Base-by-base conservation (phyloP, 768 basidiomycete species). In the Auriscalpium orientale region DNA sequence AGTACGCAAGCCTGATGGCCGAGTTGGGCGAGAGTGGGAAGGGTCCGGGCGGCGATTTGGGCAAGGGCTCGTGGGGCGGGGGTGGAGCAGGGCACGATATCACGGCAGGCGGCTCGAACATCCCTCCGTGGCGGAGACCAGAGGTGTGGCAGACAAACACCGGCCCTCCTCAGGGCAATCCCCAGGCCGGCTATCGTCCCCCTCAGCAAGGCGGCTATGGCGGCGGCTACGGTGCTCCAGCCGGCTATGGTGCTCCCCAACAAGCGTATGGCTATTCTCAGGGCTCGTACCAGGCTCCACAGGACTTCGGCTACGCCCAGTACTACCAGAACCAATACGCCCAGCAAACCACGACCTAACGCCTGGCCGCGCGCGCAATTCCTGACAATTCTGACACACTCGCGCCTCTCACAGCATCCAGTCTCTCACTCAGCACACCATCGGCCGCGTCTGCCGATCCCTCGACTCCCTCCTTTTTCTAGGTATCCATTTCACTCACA, bases 1-100 rank as follows among this genome's bases (percentile, higher is more conserved):
- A 99, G 75, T 98, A 98, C 65, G 93, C 93, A 43, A 93, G 83
- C 64, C 74, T 99, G 61, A 95, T 99, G 95, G 94, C 91, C 50
- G 97, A 99, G 75, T 81, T 99, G 38, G 97, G 97, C 53, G 97
- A 99, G 74, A 80, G 81, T 36, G 81, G 75, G 49, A 78, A 75
- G 57, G 79, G 83, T 49, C 70, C 77, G 51, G 74, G 75, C 38
- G 77, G 74, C 52, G 87, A 85, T 66, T 70, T 75, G 45, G 72
- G 71, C 58, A 81, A 79, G 64, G 74, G 77, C 35, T 76, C 79
- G 34, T 86, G 87, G 72, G 81, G 85, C 61, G 85, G 84, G 59
- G 81, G 61, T 50, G 61, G 84, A 65, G 85, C 84, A 62, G 77
- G 75, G 54, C 74, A 79, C 53, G 78, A 79, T 52, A 77, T 80